These are phyloP conservation scores for Aspergillus awamori DNA, from an alignment of 2,329 filamentous ascomycete species.

Conservation along the genomic window DNA sequence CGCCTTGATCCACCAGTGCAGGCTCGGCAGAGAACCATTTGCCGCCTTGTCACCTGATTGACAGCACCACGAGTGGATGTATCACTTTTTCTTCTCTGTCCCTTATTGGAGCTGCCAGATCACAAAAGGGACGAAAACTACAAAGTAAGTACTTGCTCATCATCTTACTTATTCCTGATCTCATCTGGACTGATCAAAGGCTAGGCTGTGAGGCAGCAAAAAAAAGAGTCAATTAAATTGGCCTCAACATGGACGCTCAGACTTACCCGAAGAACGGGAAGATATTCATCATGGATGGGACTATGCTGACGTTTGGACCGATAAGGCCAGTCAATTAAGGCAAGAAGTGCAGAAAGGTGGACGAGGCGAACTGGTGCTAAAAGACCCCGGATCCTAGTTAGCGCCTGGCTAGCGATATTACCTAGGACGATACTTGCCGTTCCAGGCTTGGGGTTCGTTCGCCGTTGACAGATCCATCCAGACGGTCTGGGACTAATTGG, in stretches of 20 bases:
- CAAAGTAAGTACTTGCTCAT: not conserved
- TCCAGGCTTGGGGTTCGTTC: slow-evolving; percentile 26
- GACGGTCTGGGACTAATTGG: slow-evolving; percentile 24
- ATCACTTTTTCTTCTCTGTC: slow-evolving; percentile 10
- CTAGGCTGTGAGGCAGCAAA: no score
- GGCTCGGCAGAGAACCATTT: slow-evolving; percentile 18
- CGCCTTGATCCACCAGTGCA: slow-evolving; percentile 22
- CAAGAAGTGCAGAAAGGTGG: slow-evolving; percentile 23
- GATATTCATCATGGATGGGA: slow-evolving; percentile 3
- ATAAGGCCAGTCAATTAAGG: slow-evolving; percentile 16
- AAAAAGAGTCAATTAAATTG: no score
- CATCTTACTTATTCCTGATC: not conserved
- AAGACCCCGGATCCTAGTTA: slow-evolving; percentile 26
- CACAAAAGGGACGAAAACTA: not conserved
- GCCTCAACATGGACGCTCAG: not conserved
- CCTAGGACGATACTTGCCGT: slow-evolving; percentile 25
- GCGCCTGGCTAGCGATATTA: slow-evolving; percentile 24
- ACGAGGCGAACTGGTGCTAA: slow-evolving; percentile 25
- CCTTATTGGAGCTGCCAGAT: not conserved
- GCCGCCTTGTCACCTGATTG: slow-evolving; percentile 14
- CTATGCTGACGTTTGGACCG: slow-evolving; percentile 7
- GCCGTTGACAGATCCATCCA: slow-evolving; percentile 30
- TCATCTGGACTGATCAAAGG: not conserved
- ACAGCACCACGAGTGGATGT: slow-evolving; percentile 17
- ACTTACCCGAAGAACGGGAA: not conserved